phyloP scores from a whole-genome alignment of 176 grass and related monocot genomes.

The Juncus effusus region DNA sequence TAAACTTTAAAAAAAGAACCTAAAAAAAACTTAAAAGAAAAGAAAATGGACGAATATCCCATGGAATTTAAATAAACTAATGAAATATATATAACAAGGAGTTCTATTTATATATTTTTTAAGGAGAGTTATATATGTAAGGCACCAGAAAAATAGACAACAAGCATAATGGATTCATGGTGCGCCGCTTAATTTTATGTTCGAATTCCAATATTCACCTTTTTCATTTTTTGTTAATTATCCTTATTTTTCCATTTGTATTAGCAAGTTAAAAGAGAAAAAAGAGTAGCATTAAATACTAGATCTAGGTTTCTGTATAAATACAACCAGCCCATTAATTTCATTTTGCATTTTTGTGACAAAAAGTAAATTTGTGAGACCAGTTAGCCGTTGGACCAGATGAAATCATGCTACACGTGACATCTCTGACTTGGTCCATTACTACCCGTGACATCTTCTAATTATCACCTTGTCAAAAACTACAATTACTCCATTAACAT shows the following conservation, averaged over 20 bases:
- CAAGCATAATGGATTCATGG: too few species aligned
- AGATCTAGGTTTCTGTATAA: conserved; percentile 8
- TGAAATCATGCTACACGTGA: background rate
- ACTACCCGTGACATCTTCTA: background rate
- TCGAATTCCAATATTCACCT: too few species aligned
- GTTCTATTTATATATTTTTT: too few species aligned
- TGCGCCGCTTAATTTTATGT: too few species aligned
- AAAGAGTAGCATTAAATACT: conserved; percentile 15
- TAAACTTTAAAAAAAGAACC: too few species aligned
- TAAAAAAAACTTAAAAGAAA: too few species aligned
- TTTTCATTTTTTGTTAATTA: too few species aligned
- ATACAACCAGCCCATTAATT: background rate
- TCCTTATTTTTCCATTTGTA: background rate
- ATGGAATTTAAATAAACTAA: too few species aligned
- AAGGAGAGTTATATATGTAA: too few species aligned
- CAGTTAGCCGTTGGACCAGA: conserved; percentile 1
- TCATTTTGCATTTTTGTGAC: conserved; percentile 24
- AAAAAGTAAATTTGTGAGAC: background rate
- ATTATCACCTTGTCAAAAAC: background rate
- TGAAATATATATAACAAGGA: too few species aligned
- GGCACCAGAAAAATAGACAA: too few species aligned
- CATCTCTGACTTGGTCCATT: background rate
- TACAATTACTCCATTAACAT: background rate
- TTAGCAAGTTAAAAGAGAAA: background rate
- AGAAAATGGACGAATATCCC: too few species aligned